phyloP scores from a whole-genome alignment of 192 early-diverging fungal species.

The Backusella australiensis region DNA sequence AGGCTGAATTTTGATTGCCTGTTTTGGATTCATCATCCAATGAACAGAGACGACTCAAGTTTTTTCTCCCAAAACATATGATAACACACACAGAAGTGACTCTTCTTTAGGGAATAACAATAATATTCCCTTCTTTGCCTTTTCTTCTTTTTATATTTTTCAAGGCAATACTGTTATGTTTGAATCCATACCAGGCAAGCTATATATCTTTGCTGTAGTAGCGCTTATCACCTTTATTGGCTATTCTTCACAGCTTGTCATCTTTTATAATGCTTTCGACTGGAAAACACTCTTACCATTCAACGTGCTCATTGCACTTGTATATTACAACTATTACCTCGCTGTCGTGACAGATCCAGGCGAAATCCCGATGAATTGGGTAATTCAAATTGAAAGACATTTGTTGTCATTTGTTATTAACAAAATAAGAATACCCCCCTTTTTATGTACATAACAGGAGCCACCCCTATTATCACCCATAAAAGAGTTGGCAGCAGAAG shows the following conservation, averaged over 20 bases:
- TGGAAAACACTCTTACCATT: slow-evolving; percentile 47
- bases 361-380: slow-evolving; percentile 60
- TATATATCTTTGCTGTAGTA: slow-evolving; percentile 31
- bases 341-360: slow-evolving; percentile 79
- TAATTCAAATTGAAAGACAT: background rate
- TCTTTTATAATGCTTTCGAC: slow-evolving; percentile 24
- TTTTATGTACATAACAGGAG: slow-evolving; percentile 1
- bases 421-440: background rate
- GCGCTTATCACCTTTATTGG: slow-evolving; percentile 27
- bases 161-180: slow-evolving; percentile 10
- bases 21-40: background rate
- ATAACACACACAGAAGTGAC: background rate
- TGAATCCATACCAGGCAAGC: slow-evolving; percentile 27
- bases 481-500: slow-evolving; percentile 48
- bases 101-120: background rate
- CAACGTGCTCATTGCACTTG: slow-evolving; percentile 70
- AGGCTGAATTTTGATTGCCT: background rate
- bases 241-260: slow-evolving; percentile 33
- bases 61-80: background rate
- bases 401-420: too few relatives aligned
- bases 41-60: background rate
- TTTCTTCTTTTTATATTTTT: background rate
- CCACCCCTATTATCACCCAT: slow-evolving; percentile 9
- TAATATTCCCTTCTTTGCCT: background rate
- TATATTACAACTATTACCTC: slow-evolving; percentile 87